Percentiles rank a stretch among this genome's conserved stretches.
Conservation (phyloP, 352 stramenopile species). For the Thraustochytrium sp. region DNA sequence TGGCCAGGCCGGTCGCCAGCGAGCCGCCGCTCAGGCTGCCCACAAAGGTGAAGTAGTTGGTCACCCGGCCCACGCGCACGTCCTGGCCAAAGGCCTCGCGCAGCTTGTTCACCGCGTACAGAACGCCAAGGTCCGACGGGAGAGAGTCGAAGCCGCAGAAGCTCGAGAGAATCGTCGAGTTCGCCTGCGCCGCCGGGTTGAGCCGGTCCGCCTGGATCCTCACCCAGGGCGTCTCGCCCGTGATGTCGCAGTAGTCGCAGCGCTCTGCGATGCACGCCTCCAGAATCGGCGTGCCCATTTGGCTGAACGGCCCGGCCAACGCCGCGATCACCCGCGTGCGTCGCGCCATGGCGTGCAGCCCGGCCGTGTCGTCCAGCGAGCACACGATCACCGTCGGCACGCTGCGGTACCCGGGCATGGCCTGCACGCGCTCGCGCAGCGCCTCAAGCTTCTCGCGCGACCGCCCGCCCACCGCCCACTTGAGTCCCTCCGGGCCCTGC, state of each 20-base stretch:
- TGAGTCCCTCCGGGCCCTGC: slow-evolving; percentile 48
- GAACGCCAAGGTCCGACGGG: slow-evolving; percentile 63
- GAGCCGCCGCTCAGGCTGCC: slow-evolving; percentile 64
- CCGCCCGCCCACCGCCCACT: slow-evolving; percentile 76
- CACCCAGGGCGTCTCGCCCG: slow-evolving; percentile 76
- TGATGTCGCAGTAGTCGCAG: slow-evolving; percentile 83
- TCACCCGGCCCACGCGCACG: background rate
- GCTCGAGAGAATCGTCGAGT: background rate
- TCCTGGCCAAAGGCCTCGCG: background rate
- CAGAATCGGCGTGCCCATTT: slow-evolving; percentile 72
- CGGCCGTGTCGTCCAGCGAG: slow-evolving; percentile 58
- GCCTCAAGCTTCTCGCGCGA: slow-evolving; percentile 63
- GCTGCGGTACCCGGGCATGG: slow-evolving; percentile 11
- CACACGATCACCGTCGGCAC: slow-evolving; percentile 60
- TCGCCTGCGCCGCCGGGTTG: slow-evolving; percentile 27
- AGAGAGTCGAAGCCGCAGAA: slow-evolving; percentile 65
- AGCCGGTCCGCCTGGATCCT: slow-evolving; percentile 69
- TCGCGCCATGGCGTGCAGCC: slow-evolving; percentile 63
- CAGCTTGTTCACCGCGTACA: slow-evolving; percentile 58
- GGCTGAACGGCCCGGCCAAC: slow-evolving; percentile 73
- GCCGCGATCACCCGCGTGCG: slow-evolving; percentile 68
- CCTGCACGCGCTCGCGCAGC: background rate
- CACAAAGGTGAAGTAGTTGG: slow-evolving; percentile 55
- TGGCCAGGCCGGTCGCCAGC: slow-evolving; percentile 57
- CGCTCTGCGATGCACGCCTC: slow-evolving; percentile 73